Evolutionary conservation across 768 basidiomycete species (phyloP).

Genomic region (Boletus sp.): DNA sequence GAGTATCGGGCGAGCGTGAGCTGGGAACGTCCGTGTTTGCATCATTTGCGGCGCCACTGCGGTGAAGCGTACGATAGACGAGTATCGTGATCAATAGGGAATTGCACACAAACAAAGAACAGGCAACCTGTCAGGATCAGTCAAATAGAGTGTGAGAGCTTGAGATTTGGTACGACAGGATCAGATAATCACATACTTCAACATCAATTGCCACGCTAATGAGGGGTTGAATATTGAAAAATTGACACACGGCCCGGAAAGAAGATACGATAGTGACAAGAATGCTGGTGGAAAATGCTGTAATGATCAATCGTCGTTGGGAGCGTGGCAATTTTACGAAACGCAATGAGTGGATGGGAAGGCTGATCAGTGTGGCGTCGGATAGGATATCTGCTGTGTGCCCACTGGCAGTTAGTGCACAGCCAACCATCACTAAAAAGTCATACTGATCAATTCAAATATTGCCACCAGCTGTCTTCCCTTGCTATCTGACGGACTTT

Average conservation of each 20-base stretch:
- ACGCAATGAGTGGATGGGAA: conserved; percentile 8
- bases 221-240: conserved; percentile 2
- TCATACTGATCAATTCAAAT: conserved; percentile 17
- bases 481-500: not conserved
- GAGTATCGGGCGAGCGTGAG: not conserved
- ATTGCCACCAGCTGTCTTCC: not conserved
- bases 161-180: not conserved
- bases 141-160: not conserved
- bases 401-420: not conserved
- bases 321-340: conserved; percentile 1
- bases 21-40: not conserved
- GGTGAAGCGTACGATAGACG: conserved; percentile 7
- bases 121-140: conserved; percentile 10
- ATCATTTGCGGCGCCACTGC: not conserved
- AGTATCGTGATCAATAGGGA: conserved; percentile 7
- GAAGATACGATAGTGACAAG: conserved; percentile 2
- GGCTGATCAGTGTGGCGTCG: conserved; percentile 10
- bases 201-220: conserved; percentile 10
- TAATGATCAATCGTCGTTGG: conserved; percentile 7
- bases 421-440: not conserved
- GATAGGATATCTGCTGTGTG: conserved; percentile 22
- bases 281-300: conserved; percentile 7
- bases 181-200: conserved; percentile 6
- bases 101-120: conserved; percentile 15
- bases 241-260: conserved; percentile 8